Evolutionary conservation across 2,329 filamentous ascomycete species (phyloP).

Genomic region (Arthrinium puccinioides): DNA sequence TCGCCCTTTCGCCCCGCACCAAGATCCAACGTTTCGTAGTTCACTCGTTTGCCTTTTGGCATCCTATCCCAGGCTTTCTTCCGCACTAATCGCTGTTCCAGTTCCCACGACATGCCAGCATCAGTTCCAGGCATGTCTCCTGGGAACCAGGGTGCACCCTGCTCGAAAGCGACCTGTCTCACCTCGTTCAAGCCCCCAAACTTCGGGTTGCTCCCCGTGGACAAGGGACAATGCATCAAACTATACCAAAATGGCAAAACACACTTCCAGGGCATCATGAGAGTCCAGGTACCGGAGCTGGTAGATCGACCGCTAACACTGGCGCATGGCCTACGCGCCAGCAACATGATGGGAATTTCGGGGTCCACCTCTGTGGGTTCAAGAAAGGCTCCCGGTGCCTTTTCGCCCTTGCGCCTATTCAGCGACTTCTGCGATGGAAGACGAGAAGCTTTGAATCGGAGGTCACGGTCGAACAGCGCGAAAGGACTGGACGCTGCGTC

Average conservation of each 20-base stretch:
- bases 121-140: constrained; percentile 74
- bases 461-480: constrained; percentile 61
- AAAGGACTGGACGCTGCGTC: constrained; percentile 42
- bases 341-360: constrained; percentile 67
- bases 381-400: constrained; percentile 56
- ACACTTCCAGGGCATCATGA: constrained; percentile 87
- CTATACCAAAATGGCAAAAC: constrained; percentile 80
- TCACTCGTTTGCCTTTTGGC: constrained; percentile 74
- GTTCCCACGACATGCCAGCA: constrained; percentile 73
- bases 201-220: constrained; percentile 70
- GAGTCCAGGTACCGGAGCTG: constrained; percentile 65
- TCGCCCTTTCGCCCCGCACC: constrained; percentile 73
- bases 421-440: constrained; percentile 73
- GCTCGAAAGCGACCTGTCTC: constrained; percentile 76
- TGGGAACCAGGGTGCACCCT: constrained; percentile 74
- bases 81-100: constrained; percentile 52
- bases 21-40: constrained; percentile 68
- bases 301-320: constrained; percentile 36
- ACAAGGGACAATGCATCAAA: constrained; percentile 74
- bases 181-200: constrained; percentile 78
- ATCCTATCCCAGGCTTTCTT: constrained; percentile 64
- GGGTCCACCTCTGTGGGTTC: constrained; percentile 56
- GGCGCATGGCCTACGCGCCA: constrained; percentile 30
- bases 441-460: constrained; percentile 56
- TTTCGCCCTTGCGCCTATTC: constrained; percentile 64